Evolutionary conservation across 345 rosid genomes (phyloP), one percentile per base, ranked within the genome.

Genomic region (Cardamine chenopodiifolia): DNA sequence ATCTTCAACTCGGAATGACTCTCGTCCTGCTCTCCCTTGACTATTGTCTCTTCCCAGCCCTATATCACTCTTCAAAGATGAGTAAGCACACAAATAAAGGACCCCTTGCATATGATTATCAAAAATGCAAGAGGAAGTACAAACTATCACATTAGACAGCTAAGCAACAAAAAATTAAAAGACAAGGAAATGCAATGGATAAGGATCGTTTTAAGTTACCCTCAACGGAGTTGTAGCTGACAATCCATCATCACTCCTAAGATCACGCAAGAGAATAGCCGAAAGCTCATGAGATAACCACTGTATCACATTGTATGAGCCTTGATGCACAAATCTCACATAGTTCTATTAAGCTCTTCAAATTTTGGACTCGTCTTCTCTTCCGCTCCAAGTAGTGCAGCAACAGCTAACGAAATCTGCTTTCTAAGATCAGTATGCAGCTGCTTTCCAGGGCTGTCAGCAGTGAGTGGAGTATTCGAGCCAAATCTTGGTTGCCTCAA

Each of bases 21-120:
- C 75, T 83, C 90, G 40, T 80, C 89, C 77, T 87, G 91, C 68
- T 86, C 97, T 84, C 89, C 91, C 82, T 88, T 89, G 74, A 96
- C 87, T 54, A 90, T 80, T 29, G 90, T 90, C 85, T 92, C 98
- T 70, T 92, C 99, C 99, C 99, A 96, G 32, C 99, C 99, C 98
- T 92, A 84, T 39, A 64, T 68, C 75, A 84, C 72, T 61, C 66
- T 59, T 62, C 70, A 67, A 72, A 72, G 76, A 80, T 76, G 61
- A 73, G 69, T 47, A 52, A 35, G 62, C 49, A 64, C 71, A 63
- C 56, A 50, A 25, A 20, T 40, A 69, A 35, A 28, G 19, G 52
- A 73, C n/a, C 58, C 28, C 62, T 44, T 47, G 61, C 72, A 57
- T 28, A 48, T 37, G 61, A 59, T 44, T 10, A 34, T 58, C 12